Base-by-base conservation (phyloP, 768 basidiomycete genomes). In the Hericium alpestre region DNA sequence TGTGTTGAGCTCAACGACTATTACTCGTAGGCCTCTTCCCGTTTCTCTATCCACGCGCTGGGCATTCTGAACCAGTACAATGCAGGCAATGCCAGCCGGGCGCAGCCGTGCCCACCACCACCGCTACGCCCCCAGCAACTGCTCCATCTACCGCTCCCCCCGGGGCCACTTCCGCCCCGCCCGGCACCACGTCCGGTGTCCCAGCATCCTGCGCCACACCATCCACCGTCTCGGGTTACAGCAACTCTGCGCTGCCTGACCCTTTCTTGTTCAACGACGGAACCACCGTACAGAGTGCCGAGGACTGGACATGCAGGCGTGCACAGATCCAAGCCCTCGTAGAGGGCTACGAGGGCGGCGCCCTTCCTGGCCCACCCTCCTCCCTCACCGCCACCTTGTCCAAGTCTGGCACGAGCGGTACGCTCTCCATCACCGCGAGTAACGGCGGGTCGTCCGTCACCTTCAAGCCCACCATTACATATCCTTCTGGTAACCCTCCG, bases 211-310 rank as follows among this genome's bases (percentile, higher is more conserved):
- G 61, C 57, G 51, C 66, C 6, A 63, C 67, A 8, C 56, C 66
- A 0, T 41, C 64, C 6, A 64, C 62, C 38, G 39, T 67, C 52
- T 52, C 67, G 10, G 61, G 61, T 22, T 70, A 72, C 20, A 72
- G 70, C 59, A 74, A 76, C 61, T 56, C 72, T 53, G 73, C 71
- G 55, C 73, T 83, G 15, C 78, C 77, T 9, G 74, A 82, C 62
- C 81, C 81, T 1, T 83, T 83, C 74, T 70, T 70, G 2, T 80
- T 80, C 66, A 63, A 73, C 27, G 69, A 72, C 59, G 80, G 80
- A 5, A 62, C 70, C 5, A 67, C 70, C 20, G 75, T 76, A 15
- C 60, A 67, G 16, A 77, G 76, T 50, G 71, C 72, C 47, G 74
- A 65, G 4, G 75, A 81, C 56, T 83, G 77, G 74, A 69, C 68